Evolutionary conservation across 495 filamentous ascomycete genomes (phyloP).

Genomic region (Penicillium bialowiezense): DNA sequence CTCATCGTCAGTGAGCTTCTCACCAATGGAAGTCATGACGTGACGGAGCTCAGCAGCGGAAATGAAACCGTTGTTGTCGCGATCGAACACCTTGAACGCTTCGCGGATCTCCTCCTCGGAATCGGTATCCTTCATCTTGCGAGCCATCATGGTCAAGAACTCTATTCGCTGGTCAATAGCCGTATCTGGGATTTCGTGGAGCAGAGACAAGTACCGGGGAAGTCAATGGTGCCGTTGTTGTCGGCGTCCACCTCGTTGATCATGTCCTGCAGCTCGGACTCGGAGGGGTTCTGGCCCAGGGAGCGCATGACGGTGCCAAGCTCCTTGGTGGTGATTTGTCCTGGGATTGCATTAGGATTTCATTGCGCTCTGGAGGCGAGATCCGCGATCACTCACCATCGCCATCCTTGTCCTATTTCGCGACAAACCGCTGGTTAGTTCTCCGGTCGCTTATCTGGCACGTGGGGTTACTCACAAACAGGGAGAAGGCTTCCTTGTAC

Average conservation of each 20-base stretch:
- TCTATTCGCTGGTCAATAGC: conserved; percentile 51
- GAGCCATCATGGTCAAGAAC: conserved; percentile 99
- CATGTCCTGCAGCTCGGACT: conserved; percentile 99
- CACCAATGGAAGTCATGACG: conserved; percentile 99
- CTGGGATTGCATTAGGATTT: conserved; percentile 40
- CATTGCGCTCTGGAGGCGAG: no score
- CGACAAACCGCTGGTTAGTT: conserved; percentile 16
- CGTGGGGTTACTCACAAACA: conserved; percentile 76
- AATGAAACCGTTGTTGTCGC: conserved; percentile 99
- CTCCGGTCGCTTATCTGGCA: conserved; percentile 12
- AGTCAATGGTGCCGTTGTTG: conserved; percentile 99
- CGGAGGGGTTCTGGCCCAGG: conserved; percentile 98
- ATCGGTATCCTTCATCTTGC: conserved; percentile 99
- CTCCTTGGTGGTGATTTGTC: conserved; percentile 99
- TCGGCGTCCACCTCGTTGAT: conserved; percentile 99
- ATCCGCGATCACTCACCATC: conserved; percentile 75
- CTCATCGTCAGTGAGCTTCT: conserved; percentile 99
- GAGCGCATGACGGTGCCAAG: conserved; percentile 99
- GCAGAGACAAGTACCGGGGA: conserved; percentile 66
- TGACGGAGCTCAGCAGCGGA: conserved; percentile 96
- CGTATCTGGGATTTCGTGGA: neutral
- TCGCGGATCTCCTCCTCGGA: conserved; percentile 99
- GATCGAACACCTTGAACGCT: conserved; percentile 95
- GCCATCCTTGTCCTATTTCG: conserved; percentile 92
- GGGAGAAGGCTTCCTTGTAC: conserved; percentile 99